These are phyloP conservation scores for Globisporangium viniferum DNA, from an alignment of 352 stramenopile species.

Conservation along the genomic window DNA sequence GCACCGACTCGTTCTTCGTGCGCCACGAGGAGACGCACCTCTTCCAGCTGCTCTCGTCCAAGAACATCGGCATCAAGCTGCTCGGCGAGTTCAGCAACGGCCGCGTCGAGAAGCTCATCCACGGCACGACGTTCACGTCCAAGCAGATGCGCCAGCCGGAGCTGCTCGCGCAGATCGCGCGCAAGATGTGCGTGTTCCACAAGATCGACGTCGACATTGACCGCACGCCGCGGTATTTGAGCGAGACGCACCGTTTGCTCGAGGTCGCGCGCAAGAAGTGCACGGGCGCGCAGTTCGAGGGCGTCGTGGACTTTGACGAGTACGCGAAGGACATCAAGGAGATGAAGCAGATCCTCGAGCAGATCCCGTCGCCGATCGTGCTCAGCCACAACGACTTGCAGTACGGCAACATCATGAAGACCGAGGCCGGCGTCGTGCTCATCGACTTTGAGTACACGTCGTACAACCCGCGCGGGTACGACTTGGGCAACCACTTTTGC, in stretches of 20 bases:
- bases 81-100: constrained; percentile 81
- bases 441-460: constrained; percentile 95
- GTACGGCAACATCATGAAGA: constrained; percentile 91
- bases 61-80: constrained; percentile 68
- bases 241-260: constrained; percentile 55
- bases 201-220: constrained; percentile 67
- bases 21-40: constrained; percentile 72
- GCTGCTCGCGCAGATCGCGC: constrained; percentile 47
- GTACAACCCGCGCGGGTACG: constrained; percentile 90
- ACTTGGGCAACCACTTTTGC: constrained; percentile 93
- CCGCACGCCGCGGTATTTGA: constrained; percentile 45
- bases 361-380: constrained; percentile 71
- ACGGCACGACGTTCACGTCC: constrained; percentile 59
- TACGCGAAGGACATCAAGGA: constrained; percentile 45
- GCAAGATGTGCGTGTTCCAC: constrained; percentile 73
- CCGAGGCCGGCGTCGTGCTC: constrained; percentile 65
- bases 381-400: constrained; percentile 93
- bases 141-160: constrained; percentile 67
- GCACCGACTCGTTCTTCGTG: constrained; percentile 81
- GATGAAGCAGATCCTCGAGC: constrained; percentile 44
- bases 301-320: constrained; percentile 48
- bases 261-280: constrained; percentile 59
- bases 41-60: constrained; percentile 67
- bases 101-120: constrained; percentile 70
- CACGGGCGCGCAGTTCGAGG: constrained; percentile 37